Evolutionary conservation across 768 basidiomycete genomes (phyloP), one percentile per base, ranked within the genome.

Genomic region (Saitozyma podzolica): DNA sequence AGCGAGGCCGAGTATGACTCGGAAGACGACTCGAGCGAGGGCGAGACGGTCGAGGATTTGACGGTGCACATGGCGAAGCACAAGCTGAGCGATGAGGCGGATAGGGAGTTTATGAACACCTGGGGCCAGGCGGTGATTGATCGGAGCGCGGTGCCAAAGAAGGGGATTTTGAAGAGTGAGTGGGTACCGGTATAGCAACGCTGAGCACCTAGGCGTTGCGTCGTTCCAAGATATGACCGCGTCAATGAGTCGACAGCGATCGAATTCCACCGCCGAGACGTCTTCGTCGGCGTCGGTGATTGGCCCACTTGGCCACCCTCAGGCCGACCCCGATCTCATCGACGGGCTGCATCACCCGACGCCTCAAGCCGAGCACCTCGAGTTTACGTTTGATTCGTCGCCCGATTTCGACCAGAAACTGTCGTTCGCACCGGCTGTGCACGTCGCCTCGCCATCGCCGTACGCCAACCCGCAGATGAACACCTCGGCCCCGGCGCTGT

Each of bases 111-210:
- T 61, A 88, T 89, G 71, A 85, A 41, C 84, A 87, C 65, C 72
- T 92, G 62, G 85, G 91, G 69, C 80, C 89, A 70, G 88, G 88
- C 76, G 69, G 88, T 37, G 88, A 94, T 82, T 82, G 85, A 79
- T 81, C 83, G 45, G 82, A 85, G 68, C 72, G 81, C 62, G 13
- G 71, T 65, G 66, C 92, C 91, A 3, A 81, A 86, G 39, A 90
- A 84, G 78, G 92, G 95, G 19, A 97, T 99, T 61, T 81, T 99
- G 65, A 99, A 97, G 83, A 80, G 91, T 91, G 79, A 77, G 88
- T 85, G 11, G 16, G 11, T 43, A 20, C 13, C 1, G 45, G 20
- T 9, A 49, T 0, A 6, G 40, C 13, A 48, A 19, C 8, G 14
- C 58, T 59, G 29, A 59, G 11, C 1, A 19, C 19, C 6, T 51